Percentiles rank a stretch among this genome's conserved stretches.
Conservation (phyloP, 306 rosid species). For the Malus domestica region DNA sequence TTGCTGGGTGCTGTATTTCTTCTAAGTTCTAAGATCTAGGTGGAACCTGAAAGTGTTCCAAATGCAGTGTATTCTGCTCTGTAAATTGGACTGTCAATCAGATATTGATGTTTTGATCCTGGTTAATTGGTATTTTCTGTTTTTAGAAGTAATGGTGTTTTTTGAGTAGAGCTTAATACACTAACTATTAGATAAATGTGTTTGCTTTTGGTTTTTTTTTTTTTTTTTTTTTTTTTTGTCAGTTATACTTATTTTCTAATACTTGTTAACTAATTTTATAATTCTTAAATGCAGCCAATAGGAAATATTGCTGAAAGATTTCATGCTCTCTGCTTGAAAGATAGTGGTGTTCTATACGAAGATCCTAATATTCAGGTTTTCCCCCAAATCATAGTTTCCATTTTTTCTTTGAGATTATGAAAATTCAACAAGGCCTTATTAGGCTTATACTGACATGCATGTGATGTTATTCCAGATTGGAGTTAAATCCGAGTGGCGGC, state of each 20-base stretch:
- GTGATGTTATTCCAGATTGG: conserved; percentile 54
- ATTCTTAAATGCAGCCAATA: conserved; percentile 68
- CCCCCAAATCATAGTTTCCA: background rate
- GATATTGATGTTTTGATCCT: background rate
- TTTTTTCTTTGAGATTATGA: background rate
- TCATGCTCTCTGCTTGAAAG: conserved; percentile 83
- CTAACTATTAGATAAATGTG: background rate
- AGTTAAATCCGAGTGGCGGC: conserved; percentile 94
- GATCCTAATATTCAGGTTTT: conserved; percentile 96
- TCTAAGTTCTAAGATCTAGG: conserved; percentile 3
- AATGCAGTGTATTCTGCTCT: background rate
- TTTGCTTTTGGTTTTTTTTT: background rate
- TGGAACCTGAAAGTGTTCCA: background rate
- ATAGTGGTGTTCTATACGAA: conserved; percentile 95
- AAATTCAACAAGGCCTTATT: conserved; percentile 6
- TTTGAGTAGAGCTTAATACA: background rate
- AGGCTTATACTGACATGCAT: background rate
- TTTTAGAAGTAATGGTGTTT: background rate
- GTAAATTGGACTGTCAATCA: background rate
- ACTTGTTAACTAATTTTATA: conserved; percentile 2
- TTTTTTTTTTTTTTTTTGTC: background rate
- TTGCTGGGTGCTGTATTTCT: background rate
- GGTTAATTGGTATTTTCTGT: background rate
- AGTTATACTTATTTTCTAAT: background rate
- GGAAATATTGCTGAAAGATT: conserved; percentile 94